Evolutionary conservation across 495 filamentous ascomycete genomes (phyloP), one percentile per base, ranked within the genome.

Genomic region (Hypoxylon trugodes): DNA sequence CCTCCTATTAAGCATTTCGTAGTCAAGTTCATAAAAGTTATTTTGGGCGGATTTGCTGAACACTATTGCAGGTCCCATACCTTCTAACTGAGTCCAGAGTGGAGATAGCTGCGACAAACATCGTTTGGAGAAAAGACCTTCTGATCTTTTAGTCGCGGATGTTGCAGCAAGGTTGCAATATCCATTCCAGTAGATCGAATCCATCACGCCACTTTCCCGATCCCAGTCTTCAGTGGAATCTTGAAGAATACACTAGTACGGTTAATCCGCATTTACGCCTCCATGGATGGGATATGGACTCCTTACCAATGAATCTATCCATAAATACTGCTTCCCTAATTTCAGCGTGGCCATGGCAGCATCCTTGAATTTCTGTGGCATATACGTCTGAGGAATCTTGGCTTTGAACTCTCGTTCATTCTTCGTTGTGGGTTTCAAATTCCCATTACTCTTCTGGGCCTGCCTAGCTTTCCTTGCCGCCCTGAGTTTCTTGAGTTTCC

Each of bases 81-180:
- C 16, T 36, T 30, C 10, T 8, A 50, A 24, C 6, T 36, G 19
- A 3, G 37, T 12, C 10, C 16, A 25, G 10, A 36, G 47, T 37
- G 19, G 18, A 18, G 13, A 24, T 36, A 50, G 3, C 15, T 50
- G 28, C 16, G 6, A 16, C 32, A 12, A 25, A 15, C 9, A 37
- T 25, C 47, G 47, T 24, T 10, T 36, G 19, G 22, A 50, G 32
- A 50, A 50, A n/a, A 50, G 9, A 24, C 47, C 47, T n/a, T 50
- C 47, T 0, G 47, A 50, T 5, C 12, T 13, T 30, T 24, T 36
- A 1, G 16, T 25, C n/a, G 47, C 30, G 32, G 47, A 50, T 12
- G 47, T 37, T 4, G 47, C 47, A 25, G 47, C 47, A 22, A 50
- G 47, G 18, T 50, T 50, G 19, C 47, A 50, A 7, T 50, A 37